These are phyloP conservation scores for Exserohilum rostratum DNA, from an alignment of 2,329 filamentous ascomycete genomes.

Conservation along the genomic window DNA sequence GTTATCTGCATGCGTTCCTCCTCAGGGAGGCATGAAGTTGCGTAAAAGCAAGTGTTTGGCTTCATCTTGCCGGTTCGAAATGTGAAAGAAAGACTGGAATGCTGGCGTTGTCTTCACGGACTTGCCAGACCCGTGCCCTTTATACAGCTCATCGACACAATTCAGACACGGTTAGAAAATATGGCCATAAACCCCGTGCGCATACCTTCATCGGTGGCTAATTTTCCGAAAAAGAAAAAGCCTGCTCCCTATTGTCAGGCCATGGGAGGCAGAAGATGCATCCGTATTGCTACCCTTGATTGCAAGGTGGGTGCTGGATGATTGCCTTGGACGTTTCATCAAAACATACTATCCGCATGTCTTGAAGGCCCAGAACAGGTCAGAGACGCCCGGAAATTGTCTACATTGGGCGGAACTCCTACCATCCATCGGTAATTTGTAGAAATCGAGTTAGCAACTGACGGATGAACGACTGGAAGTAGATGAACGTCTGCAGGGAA, in stretches of 20 bases:
- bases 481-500: neutral
- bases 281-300: neutral
- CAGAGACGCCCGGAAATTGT: neutral
- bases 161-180: neutral
- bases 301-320: neutral
- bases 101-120: no score
- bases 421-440: neutral
- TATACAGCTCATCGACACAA: neutral
- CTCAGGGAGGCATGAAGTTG: slow-evolving; percentile 20
- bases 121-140: neutral
- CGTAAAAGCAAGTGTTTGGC: slow-evolving; percentile 7
- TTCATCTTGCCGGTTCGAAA: slow-evolving; percentile 1
- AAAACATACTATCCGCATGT: neutral
- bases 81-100: neutral
- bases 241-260: neutral
- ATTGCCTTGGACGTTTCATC: neutral
- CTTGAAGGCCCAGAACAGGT: neutral
- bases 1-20: slow-evolving; percentile 30
- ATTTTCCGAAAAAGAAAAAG: neutral
- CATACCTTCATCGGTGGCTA: neutral
- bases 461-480: neutral
- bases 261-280: neutral
- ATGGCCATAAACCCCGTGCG: neutral
- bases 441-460: neutral
- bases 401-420: neutral